Evolutionary conservation across 2,329 filamentous ascomycete genomes (phyloP).

Genomic region (Myriosclerotinia duriaeana): DNA sequence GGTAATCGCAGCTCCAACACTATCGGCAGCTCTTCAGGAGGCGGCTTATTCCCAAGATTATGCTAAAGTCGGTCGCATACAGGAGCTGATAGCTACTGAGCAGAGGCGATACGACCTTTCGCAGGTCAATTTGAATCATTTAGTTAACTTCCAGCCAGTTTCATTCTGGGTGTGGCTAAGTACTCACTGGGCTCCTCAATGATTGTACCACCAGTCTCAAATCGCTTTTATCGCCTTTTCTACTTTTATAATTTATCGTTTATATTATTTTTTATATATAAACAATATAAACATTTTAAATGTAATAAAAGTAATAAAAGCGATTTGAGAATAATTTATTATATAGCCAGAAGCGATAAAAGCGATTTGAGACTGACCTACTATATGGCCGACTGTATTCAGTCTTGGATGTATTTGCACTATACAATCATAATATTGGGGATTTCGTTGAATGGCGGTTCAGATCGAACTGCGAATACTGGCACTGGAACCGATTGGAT

Average conservation of each 20-base stretch:
- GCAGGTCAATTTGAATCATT: conserved; percentile 58
- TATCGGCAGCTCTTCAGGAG: conserved; percentile 30
- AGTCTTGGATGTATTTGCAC: neutral
- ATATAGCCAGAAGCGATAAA: no score
- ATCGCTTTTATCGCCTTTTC: no score
- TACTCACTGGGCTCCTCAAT: conserved; percentile 44
- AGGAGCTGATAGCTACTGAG: conserved; percentile 65
- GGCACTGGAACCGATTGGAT: no score
- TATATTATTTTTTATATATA: no score
- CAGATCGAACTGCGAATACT: neutral
- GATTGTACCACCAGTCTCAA: neutral
- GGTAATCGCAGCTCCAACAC: conserved; percentile 31
- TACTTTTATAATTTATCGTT: no score
- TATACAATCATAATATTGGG: neutral
- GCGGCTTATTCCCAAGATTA: conserved; percentile 45
- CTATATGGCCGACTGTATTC: no score
- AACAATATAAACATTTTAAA: no score
- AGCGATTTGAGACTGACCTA: no score
- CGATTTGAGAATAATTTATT: no score
- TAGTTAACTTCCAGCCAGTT: conserved; percentile 50
- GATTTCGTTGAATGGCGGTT: neutral
- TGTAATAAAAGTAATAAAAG: no score
- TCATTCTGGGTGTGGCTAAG: conserved; percentile 56
- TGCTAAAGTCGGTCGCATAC: conserved; percentile 53
- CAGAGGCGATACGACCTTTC: conserved; percentile 67